These are phyloP conservation scores for Kwoniella sp. DNA, from an alignment of 768 basidiomycete species.

Conservation along the genomic window DNA sequence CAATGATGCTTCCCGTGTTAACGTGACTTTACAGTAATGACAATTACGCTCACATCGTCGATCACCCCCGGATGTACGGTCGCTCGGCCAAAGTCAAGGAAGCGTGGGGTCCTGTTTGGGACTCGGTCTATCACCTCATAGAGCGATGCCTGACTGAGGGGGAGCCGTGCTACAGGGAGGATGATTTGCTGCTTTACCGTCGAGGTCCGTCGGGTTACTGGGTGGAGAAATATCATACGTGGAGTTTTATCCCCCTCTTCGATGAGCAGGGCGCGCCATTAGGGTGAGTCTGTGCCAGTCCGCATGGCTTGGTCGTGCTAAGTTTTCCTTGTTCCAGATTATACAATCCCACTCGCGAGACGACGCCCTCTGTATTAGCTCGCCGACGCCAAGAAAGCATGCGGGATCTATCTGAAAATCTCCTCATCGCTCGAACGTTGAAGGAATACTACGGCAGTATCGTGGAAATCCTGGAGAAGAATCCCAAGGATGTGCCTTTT, in stretches of 20 bases:
- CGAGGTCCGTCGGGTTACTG: slow-evolving; percentile 22
- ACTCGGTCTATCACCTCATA: slow-evolving; percentile 20
- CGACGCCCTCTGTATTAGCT: slow-evolving; percentile 29
- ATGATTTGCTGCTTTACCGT: slow-evolving; percentile 29
- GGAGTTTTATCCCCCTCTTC: slow-evolving; percentile 32
- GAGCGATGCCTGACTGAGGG: slow-evolving; percentile 14
- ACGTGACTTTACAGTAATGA: slow-evolving; percentile 27
- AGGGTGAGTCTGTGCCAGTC: slow-evolving; percentile 21
- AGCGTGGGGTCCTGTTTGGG: slow-evolving; percentile 34
- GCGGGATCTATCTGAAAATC: slow-evolving; percentile 26
- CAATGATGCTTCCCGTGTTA: too few relatives aligned
- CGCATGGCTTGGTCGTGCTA: too few relatives aligned
- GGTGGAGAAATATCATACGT: slow-evolving; percentile 35
- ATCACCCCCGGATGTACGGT: slow-evolving; percentile 29
- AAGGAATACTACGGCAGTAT: slow-evolving; percentile 23
- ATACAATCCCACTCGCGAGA: slow-evolving; percentile 32
- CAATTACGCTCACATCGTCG: slow-evolving; percentile 25
- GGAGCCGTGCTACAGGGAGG: slow-evolving; percentile 22
- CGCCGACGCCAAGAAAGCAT: slow-evolving; percentile 24
- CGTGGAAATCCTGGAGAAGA: slow-evolving; percentile 21
- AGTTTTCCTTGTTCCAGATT: slow-evolving; percentile 4
- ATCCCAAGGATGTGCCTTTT: slow-evolving; percentile 35
- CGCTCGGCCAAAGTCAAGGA: slow-evolving; percentile 20
- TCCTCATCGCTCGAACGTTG: slow-evolving; percentile 15
- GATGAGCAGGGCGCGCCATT: slow-evolving; percentile 15